These are phyloP conservation scores for Russula brevipes DNA, from an alignment of 768 basidiomycete species.

Conservation along the genomic window DNA sequence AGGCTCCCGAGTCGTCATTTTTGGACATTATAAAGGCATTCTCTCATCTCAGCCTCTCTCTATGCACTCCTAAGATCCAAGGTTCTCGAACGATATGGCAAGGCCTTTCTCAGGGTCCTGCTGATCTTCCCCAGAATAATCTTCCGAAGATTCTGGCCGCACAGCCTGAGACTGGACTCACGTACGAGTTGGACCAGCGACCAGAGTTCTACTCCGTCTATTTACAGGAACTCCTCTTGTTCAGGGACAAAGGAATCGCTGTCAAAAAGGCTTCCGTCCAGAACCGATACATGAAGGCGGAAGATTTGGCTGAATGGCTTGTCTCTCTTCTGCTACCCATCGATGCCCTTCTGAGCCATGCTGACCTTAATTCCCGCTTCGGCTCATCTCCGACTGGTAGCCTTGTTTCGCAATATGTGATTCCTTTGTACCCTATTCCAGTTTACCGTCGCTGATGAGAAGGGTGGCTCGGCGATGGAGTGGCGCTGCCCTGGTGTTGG, in stretches of 20 bases:
- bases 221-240: constrained; percentile 73
- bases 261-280: constrained; percentile 76
- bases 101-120: not conserved
- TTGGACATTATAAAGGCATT: constrained; percentile 80
- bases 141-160: constrained; percentile 70
- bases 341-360: constrained; percentile 74
- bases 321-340: constrained; percentile 90
- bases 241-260: constrained; percentile 85
- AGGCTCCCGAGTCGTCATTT: constrained; percentile 71
- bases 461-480: constrained; percentile 61
- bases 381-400: constrained; percentile 51
- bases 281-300: constrained; percentile 64
- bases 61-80: constrained; percentile 83
- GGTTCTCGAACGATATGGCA: constrained; percentile 88
- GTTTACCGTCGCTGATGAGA: constrained; percentile 53
- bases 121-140: not conserved
- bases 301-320: constrained; percentile 81
- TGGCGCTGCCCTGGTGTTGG: constrained; percentile 77
- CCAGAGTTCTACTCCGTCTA: constrained; percentile 78
- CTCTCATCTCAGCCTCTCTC: constrained; percentile 72
- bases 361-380: constrained; percentile 57
- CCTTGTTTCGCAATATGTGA: constrained; percentile 91
- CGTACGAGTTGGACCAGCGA: constrained; percentile 67
- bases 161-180: constrained; percentile 66
- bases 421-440: constrained; percentile 85